Evolutionary conservation across 371 early-diverging fungal species (phyloP), one percentile per base, ranked within the genome.

Genomic region (Apophysomyces ossiformis): DNA sequence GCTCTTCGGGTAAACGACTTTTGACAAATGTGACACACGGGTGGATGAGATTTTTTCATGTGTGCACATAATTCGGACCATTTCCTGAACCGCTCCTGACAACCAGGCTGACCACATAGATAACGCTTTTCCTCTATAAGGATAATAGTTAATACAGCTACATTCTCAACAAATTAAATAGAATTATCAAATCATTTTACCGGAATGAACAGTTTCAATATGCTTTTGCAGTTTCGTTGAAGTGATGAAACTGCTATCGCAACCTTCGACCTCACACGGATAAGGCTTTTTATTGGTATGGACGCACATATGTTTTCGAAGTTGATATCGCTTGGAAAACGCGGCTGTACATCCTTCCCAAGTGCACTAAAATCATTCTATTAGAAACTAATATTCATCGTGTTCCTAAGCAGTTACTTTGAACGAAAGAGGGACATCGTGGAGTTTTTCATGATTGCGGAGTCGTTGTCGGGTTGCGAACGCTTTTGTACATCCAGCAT

Each of bases 51-150:
- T 2, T 70, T 46, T 11, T 74, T 77, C 15, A 82, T 72, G 65
- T 92, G 92, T 21, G 74, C 69, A 56, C 87, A 86, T 0, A 92
- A 74, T n/a, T 82, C 69, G 0, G 87, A 71, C 90, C 89, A 90
- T 67, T 87, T 89, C 2, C 62, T 36, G 67, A 89, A 90, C 37
- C 57, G 45, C 0, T 47, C 66, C 0, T 61, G 64, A 68, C 92
- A 92, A 16, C 66, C 77, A 13, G 64, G 62, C 13, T 77, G 61
- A 4, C 78, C 79, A 64, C 92, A 92, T 1, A 71, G 65, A 69
- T 90, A 89, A n/a, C 82, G 71, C 2, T 72, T 44, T 7, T 76
- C 74, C n/a, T 81, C 82, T 80, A 73, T 5, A 44, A 13, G 43
- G n/a, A 59, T 26, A 32, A 63, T 61, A 37, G 46, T 21, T 18